Percentiles rank a stretch among this genome's conserved stretches.
phyloP scores from a whole-genome alignment of 148 eudicot species.

The Chenopodium formosanum region DNA sequence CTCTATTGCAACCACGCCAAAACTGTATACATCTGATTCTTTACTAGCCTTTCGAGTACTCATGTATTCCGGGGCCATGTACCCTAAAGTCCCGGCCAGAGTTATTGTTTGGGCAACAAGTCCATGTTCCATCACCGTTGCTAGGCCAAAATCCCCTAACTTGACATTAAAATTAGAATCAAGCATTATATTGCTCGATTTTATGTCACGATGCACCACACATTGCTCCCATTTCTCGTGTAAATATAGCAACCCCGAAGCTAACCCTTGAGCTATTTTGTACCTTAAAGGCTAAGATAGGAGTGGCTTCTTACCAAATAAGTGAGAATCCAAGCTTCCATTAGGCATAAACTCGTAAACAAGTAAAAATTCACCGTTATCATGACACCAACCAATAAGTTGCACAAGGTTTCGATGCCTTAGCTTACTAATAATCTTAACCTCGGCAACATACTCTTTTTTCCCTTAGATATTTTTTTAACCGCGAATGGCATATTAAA shows the following conservation, averaged over 20 bases:
- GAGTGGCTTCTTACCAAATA: conserved; percentile 11
- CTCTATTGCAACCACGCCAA: conserved; percentile 40
- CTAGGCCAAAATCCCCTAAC: conserved; percentile 6
- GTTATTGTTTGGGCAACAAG: conserved; percentile 35
- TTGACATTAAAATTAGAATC: conserved; percentile 41
- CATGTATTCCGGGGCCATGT: conserved; percentile 45
- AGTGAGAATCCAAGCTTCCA: conserved; percentile 35
- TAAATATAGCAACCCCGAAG: conserved; percentile 49
- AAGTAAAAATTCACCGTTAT: conserved; percentile 35
- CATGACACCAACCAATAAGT: conserved; percentile 47
- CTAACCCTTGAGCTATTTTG: conserved; percentile 47
- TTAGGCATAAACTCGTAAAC: conserved; percentile 46
- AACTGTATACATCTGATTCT: conserved; percentile 47
- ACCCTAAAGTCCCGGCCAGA: conserved; percentile 46
- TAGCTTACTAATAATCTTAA: conserved; percentile 31
- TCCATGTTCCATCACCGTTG: conserved; percentile 46
- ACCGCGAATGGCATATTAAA: conserved; percentile 26
- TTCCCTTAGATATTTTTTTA: conserved; percentile 29
- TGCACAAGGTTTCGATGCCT: conserved; percentile 39
- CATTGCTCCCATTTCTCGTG: conserved; percentile 52
- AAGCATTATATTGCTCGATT: conserved; percentile 53
- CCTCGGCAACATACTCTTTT: conserved; percentile 37
- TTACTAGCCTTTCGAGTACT: conserved; percentile 40
- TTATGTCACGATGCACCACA: conserved; percentile 53
- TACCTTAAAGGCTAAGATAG: conserved; percentile 30